Evolutionary conservation across 2,329 filamentous ascomycete genomes (phyloP).

Genomic region (Venturia nashicola): DNA sequence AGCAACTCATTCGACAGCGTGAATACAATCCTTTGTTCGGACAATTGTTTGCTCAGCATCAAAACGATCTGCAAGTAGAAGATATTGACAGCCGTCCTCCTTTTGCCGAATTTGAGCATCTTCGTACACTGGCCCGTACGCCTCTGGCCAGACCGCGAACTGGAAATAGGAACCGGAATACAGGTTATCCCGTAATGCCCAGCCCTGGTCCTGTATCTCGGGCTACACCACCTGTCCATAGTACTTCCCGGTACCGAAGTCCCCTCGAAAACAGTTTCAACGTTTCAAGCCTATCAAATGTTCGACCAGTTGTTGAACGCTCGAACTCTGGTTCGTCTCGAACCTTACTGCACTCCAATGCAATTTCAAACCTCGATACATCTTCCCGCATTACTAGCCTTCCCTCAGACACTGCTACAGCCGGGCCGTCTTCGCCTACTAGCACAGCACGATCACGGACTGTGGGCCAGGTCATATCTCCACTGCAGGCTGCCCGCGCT

Average conservation of each 20-base stretch:
- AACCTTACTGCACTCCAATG: not conserved
- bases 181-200: conserved; percentile 7
- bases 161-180: conserved; percentile 23
- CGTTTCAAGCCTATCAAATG: conserved; percentile 14
- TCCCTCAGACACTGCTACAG: not conserved
- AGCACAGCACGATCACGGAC: conserved; percentile 12
- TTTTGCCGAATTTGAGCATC: conserved; percentile 20
- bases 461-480: conserved; percentile 18
- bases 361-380: not conserved
- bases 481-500: conserved; percentile 17
- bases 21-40: conserved; percentile 29
- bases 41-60: conserved; percentile 29
- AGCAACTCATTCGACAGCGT: conserved; percentile 16
- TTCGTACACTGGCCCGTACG: conserved; percentile 23
- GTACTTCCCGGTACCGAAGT: conserved; percentile 20
- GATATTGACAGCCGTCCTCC: conserved; percentile 18
- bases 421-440: not conserved
- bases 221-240: conserved; percentile 12
- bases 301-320: not conserved
- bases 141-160: conserved; percentile 27
- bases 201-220: not conserved
- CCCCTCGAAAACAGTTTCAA: conserved; percentile 18
- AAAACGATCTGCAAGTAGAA: conserved; percentile 20
- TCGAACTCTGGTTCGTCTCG: not conserved
- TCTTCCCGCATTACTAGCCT: not conserved